Percentiles rank a stretch among this genome's conserved stretches.
Conservation (phyloP, 2,329 filamentous ascomycete species). For the Aspergillus novoparasiticus region DNA sequence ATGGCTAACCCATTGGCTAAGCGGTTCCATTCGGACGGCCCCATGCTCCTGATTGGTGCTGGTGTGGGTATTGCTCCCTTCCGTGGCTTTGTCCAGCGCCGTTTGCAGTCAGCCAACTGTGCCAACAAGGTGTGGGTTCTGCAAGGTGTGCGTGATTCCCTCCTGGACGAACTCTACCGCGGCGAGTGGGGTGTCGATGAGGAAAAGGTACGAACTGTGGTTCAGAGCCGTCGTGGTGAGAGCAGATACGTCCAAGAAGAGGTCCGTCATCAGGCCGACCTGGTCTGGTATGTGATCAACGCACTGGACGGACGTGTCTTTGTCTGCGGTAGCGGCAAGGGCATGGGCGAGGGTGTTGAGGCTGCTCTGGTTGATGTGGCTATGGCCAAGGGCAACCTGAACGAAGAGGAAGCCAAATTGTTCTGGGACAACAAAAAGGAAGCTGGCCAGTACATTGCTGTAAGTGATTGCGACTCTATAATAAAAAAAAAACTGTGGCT, state of each 20-base stretch:
- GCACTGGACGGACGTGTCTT: constrained; percentile 94
- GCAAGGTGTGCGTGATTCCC: constrained; percentile 89
- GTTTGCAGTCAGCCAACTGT: constrained; percentile 90
- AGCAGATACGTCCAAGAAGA: constrained; percentile 96
- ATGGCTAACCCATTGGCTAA: constrained; percentile 96
- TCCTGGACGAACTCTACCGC: constrained; percentile 93
- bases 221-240: constrained; percentile 74
- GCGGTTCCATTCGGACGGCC: constrained; percentile 89
- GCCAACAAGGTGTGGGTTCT: constrained; percentile 98
- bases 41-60: constrained; percentile 96
- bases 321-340: constrained; percentile 91
- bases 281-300: constrained; percentile 99
- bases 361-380: constrained; percentile 84
- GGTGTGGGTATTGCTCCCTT: constrained; percentile 97
- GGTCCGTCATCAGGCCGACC: constrained; percentile 83
- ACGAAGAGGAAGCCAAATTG: constrained; percentile 75
- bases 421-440: constrained; percentile 95
- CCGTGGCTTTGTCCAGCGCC: constrained; percentile 93
- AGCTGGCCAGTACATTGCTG: constrained; percentile 92
- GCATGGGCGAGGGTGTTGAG: constrained; percentile 97
- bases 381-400: constrained; percentile 88
- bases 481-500: constrained; percentile 4
- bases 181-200: constrained; percentile 96
- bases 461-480: constrained; percentile 27
- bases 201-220: constrained; percentile 78